Percentiles rank a stretch among this genome's conserved stretches.
phyloP scores from a whole-genome alignment of 129 eudicot genomes.

The Pulicaria dysenterica region DNA sequence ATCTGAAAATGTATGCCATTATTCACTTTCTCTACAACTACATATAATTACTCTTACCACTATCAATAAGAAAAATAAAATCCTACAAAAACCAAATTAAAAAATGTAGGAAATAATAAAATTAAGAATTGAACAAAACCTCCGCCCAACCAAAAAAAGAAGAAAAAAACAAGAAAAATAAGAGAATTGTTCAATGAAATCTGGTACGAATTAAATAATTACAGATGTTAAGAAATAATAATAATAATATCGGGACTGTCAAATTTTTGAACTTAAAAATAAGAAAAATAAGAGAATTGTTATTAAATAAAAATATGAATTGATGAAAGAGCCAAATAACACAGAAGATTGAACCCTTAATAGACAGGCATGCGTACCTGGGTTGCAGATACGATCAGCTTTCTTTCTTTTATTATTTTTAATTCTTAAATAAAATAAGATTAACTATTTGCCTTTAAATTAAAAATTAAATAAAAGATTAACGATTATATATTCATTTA shows the following conservation, averaged over 20 bases:
- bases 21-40: constrained; percentile 28
- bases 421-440: too few relatives aligned
- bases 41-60: constrained; percentile 24
- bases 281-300: too few relatives aligned
- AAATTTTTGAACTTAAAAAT: too few relatives aligned
- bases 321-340: constrained; percentile 16
- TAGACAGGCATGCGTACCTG: constrained; percentile 32
- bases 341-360: constrained; percentile 13
- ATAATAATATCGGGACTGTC: too few relatives aligned
- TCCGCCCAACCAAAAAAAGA: too few relatives aligned
- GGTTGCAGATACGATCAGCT: constrained; percentile 34
- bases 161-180: too few relatives aligned
- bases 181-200: too few relatives aligned
- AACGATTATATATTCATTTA: too few relatives aligned
- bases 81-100: not conserved
- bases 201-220: too few relatives aligned
- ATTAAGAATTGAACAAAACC: not conserved
- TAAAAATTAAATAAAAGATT: too few relatives aligned
- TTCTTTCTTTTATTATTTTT: constrained; percentile 1
- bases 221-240: too few relatives aligned
- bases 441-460: too few relatives aligned
- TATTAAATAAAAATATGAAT: not conserved
- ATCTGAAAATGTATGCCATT: constrained; percentile 38
- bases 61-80: not conserved
- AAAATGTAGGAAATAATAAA: not conserved